Conservation (phyloP, 768 basidiomycete species). For the Trametes cubensis region DNA sequence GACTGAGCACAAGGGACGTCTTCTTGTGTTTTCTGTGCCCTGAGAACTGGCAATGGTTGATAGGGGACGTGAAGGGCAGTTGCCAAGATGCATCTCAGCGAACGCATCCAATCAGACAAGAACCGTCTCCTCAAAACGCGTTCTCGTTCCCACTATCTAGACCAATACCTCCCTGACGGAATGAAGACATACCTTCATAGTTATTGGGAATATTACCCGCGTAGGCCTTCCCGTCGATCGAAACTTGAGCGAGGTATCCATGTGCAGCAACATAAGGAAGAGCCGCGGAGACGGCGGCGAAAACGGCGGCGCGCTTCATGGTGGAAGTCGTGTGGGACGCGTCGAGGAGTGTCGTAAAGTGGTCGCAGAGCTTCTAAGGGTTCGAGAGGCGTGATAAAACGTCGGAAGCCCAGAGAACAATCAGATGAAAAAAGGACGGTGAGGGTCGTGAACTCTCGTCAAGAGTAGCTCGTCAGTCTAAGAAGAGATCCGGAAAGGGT, state of each 20-base stretch:
- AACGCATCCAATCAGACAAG: neutral
- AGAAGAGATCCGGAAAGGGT: slow-evolving; percentile 1
- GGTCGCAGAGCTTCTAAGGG: neutral
- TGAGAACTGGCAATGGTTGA: too few species aligned
- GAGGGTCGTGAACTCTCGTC: slow-evolving; percentile 15
- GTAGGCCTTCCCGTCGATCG: slow-evolving; percentile 49
- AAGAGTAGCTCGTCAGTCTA: slow-evolving; percentile 15
- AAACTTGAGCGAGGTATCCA: slow-evolving; percentile 46
- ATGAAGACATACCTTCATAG: slow-evolving; percentile 29
- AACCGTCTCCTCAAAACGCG: neutral
- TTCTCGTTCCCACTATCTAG: neutral
- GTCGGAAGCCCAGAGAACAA: neutral
- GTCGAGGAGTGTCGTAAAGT: neutral
- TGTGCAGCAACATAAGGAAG: slow-evolving; percentile 41
- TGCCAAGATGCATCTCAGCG: too few species aligned
- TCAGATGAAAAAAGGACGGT: slow-evolving; percentile 4
- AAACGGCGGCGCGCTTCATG: slow-evolving; percentile 15
- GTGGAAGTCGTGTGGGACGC: neutral
- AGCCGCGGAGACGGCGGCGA: slow-evolving; percentile 24
- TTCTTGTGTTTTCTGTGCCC: too few species aligned
- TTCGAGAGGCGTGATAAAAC: neutral
- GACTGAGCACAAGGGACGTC: too few species aligned
- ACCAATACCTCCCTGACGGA: neutral
- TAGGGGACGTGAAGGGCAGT: too few species aligned
- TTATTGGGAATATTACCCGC: slow-evolving; percentile 47